Conservation (phyloP, 768 basidiomycete species). For the Lentinula boryana region DNA sequence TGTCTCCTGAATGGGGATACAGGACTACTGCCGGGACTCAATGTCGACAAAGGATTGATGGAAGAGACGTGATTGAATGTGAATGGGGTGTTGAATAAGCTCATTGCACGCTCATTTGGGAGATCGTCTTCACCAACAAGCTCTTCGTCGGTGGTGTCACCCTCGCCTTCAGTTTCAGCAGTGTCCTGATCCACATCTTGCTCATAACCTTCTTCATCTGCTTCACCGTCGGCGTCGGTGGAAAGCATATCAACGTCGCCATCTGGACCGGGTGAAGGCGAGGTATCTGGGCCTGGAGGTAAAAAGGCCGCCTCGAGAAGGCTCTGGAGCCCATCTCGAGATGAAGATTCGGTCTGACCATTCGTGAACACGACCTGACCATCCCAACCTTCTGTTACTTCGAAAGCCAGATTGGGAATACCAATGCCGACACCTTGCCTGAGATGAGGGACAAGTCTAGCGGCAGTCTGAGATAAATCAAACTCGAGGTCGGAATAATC, state of each 20-base stretch:
- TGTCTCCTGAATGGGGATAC: conserved; percentile 15
- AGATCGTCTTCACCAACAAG: conserved; percentile 71
- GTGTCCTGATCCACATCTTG: conserved; percentile 31
- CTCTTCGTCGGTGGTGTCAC: conserved; percentile 81
- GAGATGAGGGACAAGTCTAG: conserved; percentile 21
- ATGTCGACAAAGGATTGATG: conserved; percentile 72
- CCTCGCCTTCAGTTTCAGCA: conserved; percentile 45
- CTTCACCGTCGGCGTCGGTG: conserved; percentile 7
- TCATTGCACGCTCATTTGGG: conserved; percentile 72
- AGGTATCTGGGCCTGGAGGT: conserved; percentile 19
- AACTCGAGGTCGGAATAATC: conserved; percentile 39
- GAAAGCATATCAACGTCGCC: conserved; percentile 38
- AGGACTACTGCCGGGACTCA: conserved; percentile 52
- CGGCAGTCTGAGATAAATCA: conserved; percentile 19
- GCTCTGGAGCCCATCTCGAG: not conserved
- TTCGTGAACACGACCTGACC: conserved; percentile 73
- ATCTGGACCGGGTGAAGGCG: conserved; percentile 48
- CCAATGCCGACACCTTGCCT: conserved; percentile 28
- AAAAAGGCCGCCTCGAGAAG: conserved; percentile 1
- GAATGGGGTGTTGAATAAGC: conserved; percentile 60
- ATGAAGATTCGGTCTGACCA: conserved; percentile 34
- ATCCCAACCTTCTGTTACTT: conserved; percentile 69
- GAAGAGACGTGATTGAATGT: conserved; percentile 42
- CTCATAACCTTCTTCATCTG: conserved; percentile 40
- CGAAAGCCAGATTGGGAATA: conserved; percentile 45